Evolutionary conservation across 2,329 filamentous ascomycete genomes (phyloP), one percentile per base, ranked within the genome.

Genomic region (Exophiala lecanii-corni): DNA sequence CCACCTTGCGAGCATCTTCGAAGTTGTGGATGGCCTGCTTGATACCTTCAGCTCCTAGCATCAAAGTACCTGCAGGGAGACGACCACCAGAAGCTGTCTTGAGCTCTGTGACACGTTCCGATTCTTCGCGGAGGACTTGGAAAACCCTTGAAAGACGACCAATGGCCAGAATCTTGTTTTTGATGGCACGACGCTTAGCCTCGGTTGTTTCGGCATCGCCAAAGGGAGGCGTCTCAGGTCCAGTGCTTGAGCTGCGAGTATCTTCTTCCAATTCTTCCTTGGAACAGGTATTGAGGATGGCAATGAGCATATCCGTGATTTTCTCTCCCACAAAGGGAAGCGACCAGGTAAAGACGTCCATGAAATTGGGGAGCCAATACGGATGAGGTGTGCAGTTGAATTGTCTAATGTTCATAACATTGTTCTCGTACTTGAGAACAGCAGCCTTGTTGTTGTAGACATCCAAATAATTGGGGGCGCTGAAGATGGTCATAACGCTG

Each of bases 271-370:
- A 81, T 65, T 98, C 89, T 60, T 98, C 92, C 69, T 98, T 94
- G n/a, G 92, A 96, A 73, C 89, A 97, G 13, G 88, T 97, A 73
- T 94, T 96, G 57, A 98, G 75, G 60, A 98, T 98, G 31, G 89
- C 91, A 62, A 98, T 96, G 54, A 98, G 81, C 92, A 98, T 98
- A 61, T 98, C 92, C 13, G 92, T 97, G 61, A 98, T 89, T 77
- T 98, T 98, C 69, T 98, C 92, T 50, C 92, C 91, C 17, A 98
- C 92, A 68, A 98, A 98, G 1, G 92, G 92, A 48, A 98, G 75
- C 23, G 92, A 98, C 92, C 92, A 98, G n/a, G 92, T 98, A 64
- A 98, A 98, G 51, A 98, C 92, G 61, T 98, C 92, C 92, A 98
- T 98, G 64, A 98, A 98, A 73, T 98, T 98, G 42, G 92, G 92